Evolutionary conservation across 768 basidiomycete species (phyloP), one percentile per base, ranked within the genome.

Genomic region (Phylloporus arenicola): DNA sequence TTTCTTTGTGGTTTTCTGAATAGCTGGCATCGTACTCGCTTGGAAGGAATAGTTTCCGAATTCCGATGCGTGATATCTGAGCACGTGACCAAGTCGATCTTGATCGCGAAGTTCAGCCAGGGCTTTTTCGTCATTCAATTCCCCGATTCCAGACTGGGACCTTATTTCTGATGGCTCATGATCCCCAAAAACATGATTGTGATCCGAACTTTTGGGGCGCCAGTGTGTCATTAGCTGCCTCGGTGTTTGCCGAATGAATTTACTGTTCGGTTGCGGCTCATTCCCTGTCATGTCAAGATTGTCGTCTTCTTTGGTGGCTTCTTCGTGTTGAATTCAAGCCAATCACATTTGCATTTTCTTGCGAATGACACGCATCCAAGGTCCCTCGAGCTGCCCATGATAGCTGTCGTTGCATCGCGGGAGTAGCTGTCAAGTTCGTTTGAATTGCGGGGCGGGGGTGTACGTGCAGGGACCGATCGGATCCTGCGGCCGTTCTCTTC

Each of bases 1-100:
- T 60, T 84, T 88, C 63, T 75, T 81, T 30, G 64, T 52, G 47
- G 54, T 57, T 59, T 76, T 81, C 55, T 67, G 68, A 31, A 62
- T 38, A 20, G 72, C 68, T 22, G 74, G 67, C 76, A 77, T 77
- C n/a, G 47, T 45, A 16, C n/a, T 8, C 14, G 37, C 20, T 7
- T 39, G 7, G 19, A 6, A 9, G 27, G 27, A 29, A 6, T 22
- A 20, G 11, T 39, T 16, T 41, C 24, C 47, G 38, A 47, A 20
- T 37, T 2, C 45, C 34, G 45, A 46, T 34, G 10, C 24, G 14
- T 25, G 50, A 52, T 50, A 47, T 59, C 24, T 14, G 5, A 0
- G 30, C 61, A 63, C 62, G 62, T 63, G 62, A 63, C 43, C 45
- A 25, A 5, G 22, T 24, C 22, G 22, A 24, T 24, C 22, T 24